Evolutionary conservation across 1,284 basidiomycete species (phyloP).

Genomic region (Psilocybe mexicana): DNA sequence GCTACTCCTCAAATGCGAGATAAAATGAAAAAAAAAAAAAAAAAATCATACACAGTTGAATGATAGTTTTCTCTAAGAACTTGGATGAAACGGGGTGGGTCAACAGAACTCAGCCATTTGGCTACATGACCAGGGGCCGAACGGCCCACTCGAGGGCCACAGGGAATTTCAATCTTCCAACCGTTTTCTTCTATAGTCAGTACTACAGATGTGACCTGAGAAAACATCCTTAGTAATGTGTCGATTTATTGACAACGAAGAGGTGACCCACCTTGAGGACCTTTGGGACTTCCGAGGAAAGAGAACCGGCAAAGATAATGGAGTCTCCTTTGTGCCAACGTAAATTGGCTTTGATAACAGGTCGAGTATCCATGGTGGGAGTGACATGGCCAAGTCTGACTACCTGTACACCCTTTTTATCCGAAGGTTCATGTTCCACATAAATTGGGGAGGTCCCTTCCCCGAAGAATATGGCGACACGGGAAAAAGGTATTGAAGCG

Average conservation of each 20-base stretch:
- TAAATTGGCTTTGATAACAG: slow-evolving; percentile 41
- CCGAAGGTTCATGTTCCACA: slow-evolving; percentile 42
- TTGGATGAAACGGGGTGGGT: slow-evolving; percentile 52
- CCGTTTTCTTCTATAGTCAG: slow-evolving; percentile 53
- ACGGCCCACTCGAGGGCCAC: slow-evolving; percentile 42
- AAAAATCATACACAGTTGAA: slow-evolving; percentile 47
- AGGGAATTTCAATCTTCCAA: slow-evolving; percentile 66
- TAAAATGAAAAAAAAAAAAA: slow-evolving; percentile 2
- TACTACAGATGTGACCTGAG: slow-evolving; percentile 52
- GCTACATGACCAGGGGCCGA: slow-evolving; percentile 32
- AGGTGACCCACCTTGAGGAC: slow-evolving; percentile 47
- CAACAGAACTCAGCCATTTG: slow-evolving; percentile 57
- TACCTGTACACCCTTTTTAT: slow-evolving; percentile 23
- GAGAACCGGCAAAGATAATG: slow-evolving; percentile 56
- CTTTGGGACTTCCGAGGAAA: slow-evolving; percentile 49
- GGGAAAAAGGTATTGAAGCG: slow-evolving; percentile 57
- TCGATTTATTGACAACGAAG: neutral
- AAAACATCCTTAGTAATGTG: neutral
- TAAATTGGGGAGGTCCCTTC: slow-evolving; percentile 46
- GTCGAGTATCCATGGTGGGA: slow-evolving; percentile 23
- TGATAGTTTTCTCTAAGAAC: slow-evolving; percentile 49
- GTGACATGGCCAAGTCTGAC: slow-evolving; percentile 46
- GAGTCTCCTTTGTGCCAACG: slow-evolving; percentile 55
- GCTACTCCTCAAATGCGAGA: neutral
- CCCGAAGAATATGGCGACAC: slow-evolving; percentile 58